These are phyloP conservation scores for Claviceps sp. DNA, from an alignment of 2,329 filamentous ascomycete genomes.

Conservation along the genomic window DNA sequence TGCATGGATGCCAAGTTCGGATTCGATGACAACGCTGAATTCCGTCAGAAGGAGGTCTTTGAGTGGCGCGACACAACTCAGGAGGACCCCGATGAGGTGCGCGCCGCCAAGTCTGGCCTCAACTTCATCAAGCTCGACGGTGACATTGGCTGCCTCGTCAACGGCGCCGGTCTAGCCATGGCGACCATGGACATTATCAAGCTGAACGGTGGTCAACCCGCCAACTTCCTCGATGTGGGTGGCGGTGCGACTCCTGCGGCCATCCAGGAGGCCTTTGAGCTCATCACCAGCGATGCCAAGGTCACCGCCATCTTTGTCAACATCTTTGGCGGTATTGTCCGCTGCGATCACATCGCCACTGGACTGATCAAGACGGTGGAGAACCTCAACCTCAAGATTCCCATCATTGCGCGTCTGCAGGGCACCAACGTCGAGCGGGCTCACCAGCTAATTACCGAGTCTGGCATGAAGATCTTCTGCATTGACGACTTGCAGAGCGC, in stretches of 20 bases:
- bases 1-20: slow-evolving; percentile 99
- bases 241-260: slow-evolving; percentile 93
- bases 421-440: slow-evolving; percentile 97
- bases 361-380: slow-evolving; percentile 91
- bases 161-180: slow-evolving; percentile 98
- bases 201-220: slow-evolving; percentile 88
- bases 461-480: slow-evolving; percentile 98
- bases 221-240: slow-evolving; percentile 98
- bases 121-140: slow-evolving; percentile 99
- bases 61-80: slow-evolving; percentile 85
- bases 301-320: slow-evolving; percentile 99
- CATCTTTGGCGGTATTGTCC: slow-evolving; percentile 98
- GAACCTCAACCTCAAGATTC: slow-evolving; percentile 88
- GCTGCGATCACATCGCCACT: slow-evolving; percentile 93
- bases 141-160: slow-evolving; percentile 98
- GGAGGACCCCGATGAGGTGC: slow-evolving; percentile 95
- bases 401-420: slow-evolving; percentile 93
- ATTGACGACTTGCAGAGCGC: slow-evolving; percentile 96
- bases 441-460: slow-evolving; percentile 88
- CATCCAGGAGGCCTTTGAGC: slow-evolving; percentile 94
- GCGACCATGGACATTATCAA: slow-evolving; percentile 99
- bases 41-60: slow-evolving; percentile 95
- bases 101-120: slow-evolving; percentile 82
- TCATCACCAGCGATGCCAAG: slow-evolving; percentile 97
- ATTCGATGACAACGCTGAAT: slow-evolving; percentile 98